Evolutionary conservation across 2,329 filamentous ascomycete genomes (phyloP).

Genomic region (Aureobasidium sp.): DNA sequence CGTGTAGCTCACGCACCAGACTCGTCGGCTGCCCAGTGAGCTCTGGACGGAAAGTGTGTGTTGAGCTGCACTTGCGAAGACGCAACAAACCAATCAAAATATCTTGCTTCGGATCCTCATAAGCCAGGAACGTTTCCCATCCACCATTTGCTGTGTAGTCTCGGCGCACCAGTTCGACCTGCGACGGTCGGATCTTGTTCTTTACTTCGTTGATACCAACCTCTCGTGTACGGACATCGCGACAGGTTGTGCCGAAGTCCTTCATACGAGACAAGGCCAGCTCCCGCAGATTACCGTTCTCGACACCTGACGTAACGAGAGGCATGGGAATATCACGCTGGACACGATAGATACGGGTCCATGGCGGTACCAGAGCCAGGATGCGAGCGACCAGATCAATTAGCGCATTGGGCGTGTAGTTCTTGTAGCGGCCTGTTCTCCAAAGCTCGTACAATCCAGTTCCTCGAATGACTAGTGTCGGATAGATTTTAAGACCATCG

Average conservation of each 20-base stretch:
- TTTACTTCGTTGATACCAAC: constrained; percentile 99
- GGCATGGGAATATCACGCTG: constrained; percentile 99
- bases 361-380: constrained; percentile 85
- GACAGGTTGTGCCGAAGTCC: constrained; percentile 94
- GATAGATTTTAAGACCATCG: constrained; percentile 96
- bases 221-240: constrained; percentile 91
- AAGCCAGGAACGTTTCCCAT: constrained; percentile 97
- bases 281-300: constrained; percentile 94
- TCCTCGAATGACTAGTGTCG: constrained; percentile 91
- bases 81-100: constrained; percentile 89
- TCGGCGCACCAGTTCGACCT: constrained; percentile 87
- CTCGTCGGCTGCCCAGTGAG: constrained; percentile 80
- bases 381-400: constrained; percentile 97
- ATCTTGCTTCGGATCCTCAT: constrained; percentile 97
- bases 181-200: constrained; percentile 93
- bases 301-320: constrained; percentile 93
- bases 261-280: constrained; percentile 96
- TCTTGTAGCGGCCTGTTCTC: constrained; percentile 94
- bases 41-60: constrained; percentile 87
- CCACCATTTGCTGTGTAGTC: constrained; percentile 94
- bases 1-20: constrained; percentile 88
- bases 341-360: constrained; percentile 97
- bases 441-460: constrained; percentile 96
- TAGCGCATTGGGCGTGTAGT: constrained; percentile 95
- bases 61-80: constrained; percentile 80